Base-by-base conservation (phyloP, 2,329 filamentous ascomycete genomes). In the Aureobasidium subglaciale region DNA sequence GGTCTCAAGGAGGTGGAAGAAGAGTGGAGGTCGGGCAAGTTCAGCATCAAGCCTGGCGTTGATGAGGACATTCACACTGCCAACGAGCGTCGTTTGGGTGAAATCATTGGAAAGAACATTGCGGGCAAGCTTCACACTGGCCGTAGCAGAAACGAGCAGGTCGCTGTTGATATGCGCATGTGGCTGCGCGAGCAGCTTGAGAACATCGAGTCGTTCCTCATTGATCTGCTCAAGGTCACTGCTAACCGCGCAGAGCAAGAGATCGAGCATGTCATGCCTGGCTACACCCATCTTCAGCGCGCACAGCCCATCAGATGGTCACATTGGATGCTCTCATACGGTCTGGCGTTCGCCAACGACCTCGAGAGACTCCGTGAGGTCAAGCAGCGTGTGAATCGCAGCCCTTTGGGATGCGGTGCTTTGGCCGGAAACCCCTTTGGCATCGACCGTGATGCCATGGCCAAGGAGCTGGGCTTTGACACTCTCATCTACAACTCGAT, bases 101-200 rank as follows among this genome's bases (percentile, higher is more conserved):
- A 96, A 75, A 80, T 96, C 60, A 91, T 96, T 60, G 89, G 90
- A 65, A 91, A 87, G 70, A 82, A 90, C 24, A 84, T 87, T 56
- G 89, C 86, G 1, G 90, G 91, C 22, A 96, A 96, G 75, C 81
- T 96, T 57, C 91, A 96, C 73, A 96, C 90, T n/a, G 76, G 76
- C 40, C 85, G 91, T 52, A 91, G 86, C 70, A 82, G 90, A 63
- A 96, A 96, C 67, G 90, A 96, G 73, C 90, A 96, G 73, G 84
- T 95, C 56, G 90, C 85, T 45, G 91, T 86, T 20, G 90, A 95
- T 65, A 92, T 96, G 87, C 85, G 90, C 59, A 76, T 96, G 69
- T 96, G 90, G 90, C 73, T 95, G 60, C 80, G 89, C 40, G 85
- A 91, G 61, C 80, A 87, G 73, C 75, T 96, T 57, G 79, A 78